Evolutionary conservation across 31 red algal species (phyloP).

Genomic region (Bonnemaisonia californica): DNA sequence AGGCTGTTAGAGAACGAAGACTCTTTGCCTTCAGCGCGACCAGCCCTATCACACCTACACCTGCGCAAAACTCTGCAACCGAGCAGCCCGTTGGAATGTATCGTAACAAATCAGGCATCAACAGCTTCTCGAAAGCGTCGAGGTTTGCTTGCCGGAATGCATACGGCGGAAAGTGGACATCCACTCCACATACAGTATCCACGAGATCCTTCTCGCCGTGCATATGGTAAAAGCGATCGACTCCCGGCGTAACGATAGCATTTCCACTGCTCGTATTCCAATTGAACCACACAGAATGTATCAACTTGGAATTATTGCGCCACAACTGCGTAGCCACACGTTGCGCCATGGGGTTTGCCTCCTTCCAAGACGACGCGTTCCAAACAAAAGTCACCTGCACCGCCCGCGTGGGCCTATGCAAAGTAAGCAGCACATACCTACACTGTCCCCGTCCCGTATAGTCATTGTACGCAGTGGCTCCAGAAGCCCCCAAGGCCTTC

Average conservation of each 20-base stretch:
- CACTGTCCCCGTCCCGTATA: constrained; percentile 38
- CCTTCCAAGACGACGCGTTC: constrained; percentile 63
- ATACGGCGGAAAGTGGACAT: constrained; percentile 75
- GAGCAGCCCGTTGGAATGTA: constrained; percentile 51
- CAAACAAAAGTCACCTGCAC: constrained; percentile 86
- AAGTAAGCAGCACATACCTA: constrained; percentile 74
- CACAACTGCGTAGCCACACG: constrained; percentile 59
- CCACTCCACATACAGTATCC: constrained; percentile 46
- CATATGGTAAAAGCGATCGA: constrained; percentile 56
- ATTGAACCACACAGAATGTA: constrained; percentile 91
- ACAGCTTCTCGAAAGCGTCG: constrained; percentile 70
- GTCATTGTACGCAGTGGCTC: constrained; percentile 72
- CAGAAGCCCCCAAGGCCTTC: constrained; percentile 5
- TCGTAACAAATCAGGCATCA: constrained; percentile 44
- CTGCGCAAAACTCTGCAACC: constrained; percentile 86
- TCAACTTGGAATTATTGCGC: not conserved
- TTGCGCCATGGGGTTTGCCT: constrained; percentile 28
- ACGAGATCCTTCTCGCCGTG: constrained; percentile 33
- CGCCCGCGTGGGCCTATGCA: constrained; percentile 45
- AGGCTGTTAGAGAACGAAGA: constrained; percentile 35
- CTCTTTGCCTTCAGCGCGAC: constrained; percentile 31
- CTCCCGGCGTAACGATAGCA: constrained; percentile 63
- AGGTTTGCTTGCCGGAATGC: constrained; percentile 90
- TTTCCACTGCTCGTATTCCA: constrained; percentile 74
- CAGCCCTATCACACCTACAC: constrained; percentile 83